Evolutionary conservation across 2,329 filamentous ascomycete genomes (phyloP).

Genomic region (Cladosporium sp.): DNA sequence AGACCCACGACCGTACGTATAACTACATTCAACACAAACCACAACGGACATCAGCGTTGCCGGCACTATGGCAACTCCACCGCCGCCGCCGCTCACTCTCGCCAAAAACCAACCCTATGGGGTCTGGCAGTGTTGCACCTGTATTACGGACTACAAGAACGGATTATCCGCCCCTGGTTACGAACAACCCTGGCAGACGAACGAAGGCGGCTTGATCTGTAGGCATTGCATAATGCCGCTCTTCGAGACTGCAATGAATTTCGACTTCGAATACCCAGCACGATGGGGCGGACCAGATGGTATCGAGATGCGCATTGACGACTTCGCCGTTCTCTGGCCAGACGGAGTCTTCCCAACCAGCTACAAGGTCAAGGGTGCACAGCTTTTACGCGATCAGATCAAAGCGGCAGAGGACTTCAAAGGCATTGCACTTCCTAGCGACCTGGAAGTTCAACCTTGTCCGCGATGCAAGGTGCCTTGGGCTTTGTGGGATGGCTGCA

Average conservation of each 20-base stretch:
- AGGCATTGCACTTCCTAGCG: background rate
- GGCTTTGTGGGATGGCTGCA: slow-evolving; percentile 11
- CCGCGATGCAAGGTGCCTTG: background rate
- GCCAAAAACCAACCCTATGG: background rate
- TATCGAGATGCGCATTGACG: background rate
- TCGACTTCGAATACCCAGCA: background rate
- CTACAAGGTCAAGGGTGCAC: background rate
- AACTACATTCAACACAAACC: background rate
- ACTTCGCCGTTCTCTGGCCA: background rate
- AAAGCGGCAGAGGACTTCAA: background rate
- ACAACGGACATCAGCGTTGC: background rate
- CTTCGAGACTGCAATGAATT: background rate
- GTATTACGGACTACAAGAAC: background rate
- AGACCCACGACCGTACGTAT: background rate
- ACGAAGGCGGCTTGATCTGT: background rate
- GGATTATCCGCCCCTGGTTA: background rate
- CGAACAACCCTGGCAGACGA: background rate
- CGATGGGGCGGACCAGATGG: background rate
- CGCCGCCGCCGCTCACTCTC: background rate
- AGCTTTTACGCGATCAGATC: background rate
- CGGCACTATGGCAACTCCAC: background rate
- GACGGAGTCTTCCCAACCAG: background rate
- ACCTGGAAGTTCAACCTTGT: background rate
- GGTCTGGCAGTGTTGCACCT: background rate
- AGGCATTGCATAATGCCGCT: background rate